Evolutionary conservation across 1,284 basidiomycete genomes (phyloP).

Genomic region (Puccinia polysora): DNA sequence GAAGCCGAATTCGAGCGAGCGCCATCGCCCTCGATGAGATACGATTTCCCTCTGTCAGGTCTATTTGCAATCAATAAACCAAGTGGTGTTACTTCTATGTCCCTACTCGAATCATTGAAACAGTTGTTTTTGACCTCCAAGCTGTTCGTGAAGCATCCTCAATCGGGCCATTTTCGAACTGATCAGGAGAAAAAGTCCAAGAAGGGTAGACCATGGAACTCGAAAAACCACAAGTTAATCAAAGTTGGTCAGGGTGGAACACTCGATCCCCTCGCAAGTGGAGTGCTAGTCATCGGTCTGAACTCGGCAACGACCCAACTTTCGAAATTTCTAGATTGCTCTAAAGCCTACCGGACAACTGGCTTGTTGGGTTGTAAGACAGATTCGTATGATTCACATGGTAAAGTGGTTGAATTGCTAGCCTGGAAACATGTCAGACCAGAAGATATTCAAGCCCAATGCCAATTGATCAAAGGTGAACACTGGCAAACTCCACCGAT

Average conservation of each 20-base stretch:
- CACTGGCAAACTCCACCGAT: slow-evolving; percentile 87
- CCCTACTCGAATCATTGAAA: slow-evolving; percentile 79
- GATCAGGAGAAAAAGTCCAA: slow-evolving; percentile 43
- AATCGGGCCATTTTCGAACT: background rate
- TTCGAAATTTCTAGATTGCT: slow-evolving; percentile 76
- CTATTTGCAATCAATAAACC: slow-evolving; percentile 81
- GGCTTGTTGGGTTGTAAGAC: slow-evolving; percentile 91
- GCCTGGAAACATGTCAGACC: slow-evolving; percentile 79
- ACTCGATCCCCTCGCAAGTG: slow-evolving; percentile 92
- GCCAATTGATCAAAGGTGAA: slow-evolving; percentile 76
- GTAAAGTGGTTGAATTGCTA: slow-evolving; percentile 67
- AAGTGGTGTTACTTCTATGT: slow-evolving; percentile 84
- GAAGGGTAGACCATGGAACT: slow-evolving; percentile 46
- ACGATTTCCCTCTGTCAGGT: slow-evolving; percentile 62
- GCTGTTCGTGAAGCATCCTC: slow-evolving; percentile 62
- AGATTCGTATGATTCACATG: slow-evolving; percentile 88
- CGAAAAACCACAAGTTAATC: slow-evolving; percentile 52
- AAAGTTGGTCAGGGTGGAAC: slow-evolving; percentile 93
- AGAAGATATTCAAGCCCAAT: slow-evolving; percentile 66
- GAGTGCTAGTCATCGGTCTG: slow-evolving; percentile 84
- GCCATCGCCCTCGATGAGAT: background rate
- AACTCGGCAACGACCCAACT: slow-evolving; percentile 87
- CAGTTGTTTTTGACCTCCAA: slow-evolving; percentile 70
- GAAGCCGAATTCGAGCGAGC: background rate
- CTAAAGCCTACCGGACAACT: slow-evolving; percentile 90